Evolutionary conservation across 2,329 filamentous ascomycete species (phyloP).

Genomic region (Hymenoscyphus albidus): DNA sequence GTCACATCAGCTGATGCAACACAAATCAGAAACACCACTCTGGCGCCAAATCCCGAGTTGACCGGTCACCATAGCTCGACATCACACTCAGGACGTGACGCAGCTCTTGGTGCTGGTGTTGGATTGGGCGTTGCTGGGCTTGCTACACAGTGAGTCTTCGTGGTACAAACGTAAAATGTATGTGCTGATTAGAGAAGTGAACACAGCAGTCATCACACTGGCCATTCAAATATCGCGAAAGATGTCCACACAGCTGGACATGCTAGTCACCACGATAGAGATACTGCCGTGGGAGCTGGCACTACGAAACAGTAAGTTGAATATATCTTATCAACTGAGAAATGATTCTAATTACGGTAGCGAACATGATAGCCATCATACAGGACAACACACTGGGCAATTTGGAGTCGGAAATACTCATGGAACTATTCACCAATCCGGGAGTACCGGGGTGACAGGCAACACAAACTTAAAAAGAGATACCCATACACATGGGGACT

Average conservation of each 20-base stretch:
- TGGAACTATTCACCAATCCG: not conserved
- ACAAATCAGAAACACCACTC: conserved; percentile 1
- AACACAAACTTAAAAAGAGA: not conserved
- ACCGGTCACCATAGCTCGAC: not conserved
- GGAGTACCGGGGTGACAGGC: not conserved
- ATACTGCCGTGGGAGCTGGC: not conserved
- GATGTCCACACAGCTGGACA: not conserved
- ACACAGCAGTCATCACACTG: not conserved
- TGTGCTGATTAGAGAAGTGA: not conserved
- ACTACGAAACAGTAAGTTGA: not conserved
- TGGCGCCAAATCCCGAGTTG: not conserved
- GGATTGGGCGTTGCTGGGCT: not conserved
- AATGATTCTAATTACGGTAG: not conserved
- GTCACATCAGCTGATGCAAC: conserved; percentile 9
- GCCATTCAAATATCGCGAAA: not conserved
- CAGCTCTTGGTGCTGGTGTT: not conserved
- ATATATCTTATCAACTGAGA: not conserved
- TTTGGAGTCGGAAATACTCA: not conserved
- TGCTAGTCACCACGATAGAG: not conserved
- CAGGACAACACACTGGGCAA: not conserved
- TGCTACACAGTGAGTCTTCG: conserved; percentile 1
- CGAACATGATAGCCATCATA: not conserved
- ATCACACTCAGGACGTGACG: conserved; percentile 7
- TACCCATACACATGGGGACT: not conserved
- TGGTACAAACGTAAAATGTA: not conserved